Conservation (phyloP, 306 rosid species). For the Quercus alba region DNA sequence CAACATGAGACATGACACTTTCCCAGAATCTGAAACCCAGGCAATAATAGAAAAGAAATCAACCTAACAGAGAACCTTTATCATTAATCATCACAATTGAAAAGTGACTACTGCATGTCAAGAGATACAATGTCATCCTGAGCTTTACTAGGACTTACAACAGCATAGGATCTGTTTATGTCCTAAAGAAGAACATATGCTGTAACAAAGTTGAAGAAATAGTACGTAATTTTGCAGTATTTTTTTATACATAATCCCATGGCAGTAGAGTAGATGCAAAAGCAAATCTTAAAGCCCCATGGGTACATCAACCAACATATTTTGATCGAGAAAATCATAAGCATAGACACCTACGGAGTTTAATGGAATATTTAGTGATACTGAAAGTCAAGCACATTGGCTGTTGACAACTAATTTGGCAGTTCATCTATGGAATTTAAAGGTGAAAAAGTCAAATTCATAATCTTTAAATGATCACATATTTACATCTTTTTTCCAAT, state of each 20-base stretch:
- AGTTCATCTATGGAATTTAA: background rate
- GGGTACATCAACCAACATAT: background rate
- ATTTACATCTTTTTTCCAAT: background rate
- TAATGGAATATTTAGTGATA: background rate
- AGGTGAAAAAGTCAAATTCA: background rate
- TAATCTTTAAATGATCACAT: background rate
- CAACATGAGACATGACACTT: conserved; percentile 6
- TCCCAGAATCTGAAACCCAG: background rate
- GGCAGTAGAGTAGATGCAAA: background rate
- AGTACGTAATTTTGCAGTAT: background rate
- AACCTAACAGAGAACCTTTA: background rate
- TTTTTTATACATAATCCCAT: background rate
- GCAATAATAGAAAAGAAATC: background rate
- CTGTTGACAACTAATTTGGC: background rate
- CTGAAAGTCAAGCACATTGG: background rate
- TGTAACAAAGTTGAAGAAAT: background rate
- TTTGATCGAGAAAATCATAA: background rate
- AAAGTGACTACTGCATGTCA: background rate
- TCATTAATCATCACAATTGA: background rate
- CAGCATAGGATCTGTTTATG: background rate
- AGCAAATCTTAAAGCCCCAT: background rate
- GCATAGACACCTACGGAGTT: background rate
- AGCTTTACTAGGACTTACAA: conserved; percentile 1
- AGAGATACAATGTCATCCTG: background rate
- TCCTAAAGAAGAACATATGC: background rate